These are phyloP conservation scores for Euphorbia peplus DNA, from an alignment of 345 rosid genomes.

Conservation along the genomic window DNA sequence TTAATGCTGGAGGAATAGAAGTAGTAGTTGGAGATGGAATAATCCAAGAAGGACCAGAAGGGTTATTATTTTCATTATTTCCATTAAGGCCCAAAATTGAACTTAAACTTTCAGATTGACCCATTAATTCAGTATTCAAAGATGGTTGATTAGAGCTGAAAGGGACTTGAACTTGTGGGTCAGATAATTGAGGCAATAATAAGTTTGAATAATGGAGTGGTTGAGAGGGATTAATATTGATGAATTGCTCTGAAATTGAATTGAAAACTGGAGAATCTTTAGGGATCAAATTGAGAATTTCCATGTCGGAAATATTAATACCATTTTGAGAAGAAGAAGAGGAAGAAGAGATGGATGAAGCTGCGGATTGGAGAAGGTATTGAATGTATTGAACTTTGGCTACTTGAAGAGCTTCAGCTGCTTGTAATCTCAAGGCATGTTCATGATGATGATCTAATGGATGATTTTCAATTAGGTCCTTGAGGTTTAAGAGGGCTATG, in stretches of 20 bases:
- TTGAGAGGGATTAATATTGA: too few species aligned
- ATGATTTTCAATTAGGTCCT: conserved; percentile 37
- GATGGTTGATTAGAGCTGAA: conserved; percentile 44
- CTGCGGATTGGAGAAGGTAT: conserved; percentile 36
- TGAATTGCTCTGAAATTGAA: conserved; percentile 21
- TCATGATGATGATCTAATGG: conserved; percentile 53
- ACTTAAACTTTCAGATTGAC: conserved; percentile 19
- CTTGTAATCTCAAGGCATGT: conserved; percentile 47
- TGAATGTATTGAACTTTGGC: conserved; percentile 52
- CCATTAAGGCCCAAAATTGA: conserved; percentile 17
- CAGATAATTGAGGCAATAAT: conserved; percentile 36
- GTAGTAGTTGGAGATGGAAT: conserved; percentile 21
- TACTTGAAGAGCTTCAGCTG: conserved; percentile 47
- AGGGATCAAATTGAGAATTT: conserved; percentile 28
- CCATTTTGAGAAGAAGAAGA: conserved; percentile 23
- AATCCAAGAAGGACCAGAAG: conserved; percentile 28
- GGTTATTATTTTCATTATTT: conserved; percentile 19
- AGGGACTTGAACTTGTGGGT: conserved; percentile 52
- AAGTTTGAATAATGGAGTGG: conserved; percentile 45
- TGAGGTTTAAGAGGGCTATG: conserved; percentile 52
- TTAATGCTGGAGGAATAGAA: conserved; percentile 20
- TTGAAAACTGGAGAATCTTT: conserved; percentile 22
- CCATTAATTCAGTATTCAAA: conserved; percentile 34
- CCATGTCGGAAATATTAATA: conserved; percentile 32
- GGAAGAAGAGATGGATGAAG: conserved; percentile 17